These are phyloP conservation scores for Xylariales sp. DNA, from an alignment of 2,329 filamentous ascomycete genomes.

Conservation along the genomic window DNA sequence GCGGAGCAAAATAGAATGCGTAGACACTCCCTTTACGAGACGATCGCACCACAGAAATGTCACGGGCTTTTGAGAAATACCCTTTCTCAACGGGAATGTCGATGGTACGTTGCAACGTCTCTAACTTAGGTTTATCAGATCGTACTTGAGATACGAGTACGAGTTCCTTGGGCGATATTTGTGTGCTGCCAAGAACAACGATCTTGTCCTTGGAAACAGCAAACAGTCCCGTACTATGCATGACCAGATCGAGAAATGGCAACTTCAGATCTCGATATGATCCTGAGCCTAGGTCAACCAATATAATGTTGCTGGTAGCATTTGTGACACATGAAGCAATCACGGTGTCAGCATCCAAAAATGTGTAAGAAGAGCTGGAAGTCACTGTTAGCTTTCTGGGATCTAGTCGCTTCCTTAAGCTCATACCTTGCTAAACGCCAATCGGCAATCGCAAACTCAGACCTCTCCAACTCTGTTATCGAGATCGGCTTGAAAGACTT, in stretches of 20 bases:
- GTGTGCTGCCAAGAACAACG: background rate
- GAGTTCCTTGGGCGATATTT: background rate
- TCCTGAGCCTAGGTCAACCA: background rate
- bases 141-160: background rate
- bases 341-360: background rate
- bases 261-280: background rate
- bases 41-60: background rate
- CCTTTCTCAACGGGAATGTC: too few relatives aligned
- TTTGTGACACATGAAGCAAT: background rate
- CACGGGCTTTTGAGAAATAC: too few relatives aligned
- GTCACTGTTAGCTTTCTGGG: background rate
- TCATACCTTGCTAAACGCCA: background rate
- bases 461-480: background rate
- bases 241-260: background rate
- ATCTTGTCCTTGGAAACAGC: background rate
- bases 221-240: background rate
- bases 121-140: too few relatives aligned
- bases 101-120: too few relatives aligned
- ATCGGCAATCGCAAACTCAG: background rate
- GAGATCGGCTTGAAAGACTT: background rate
- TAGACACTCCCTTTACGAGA: background rate
- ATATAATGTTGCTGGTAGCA: background rate
- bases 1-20: background rate
- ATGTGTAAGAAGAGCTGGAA: background rate
- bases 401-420: too few relatives aligned